These are phyloP conservation scores for Hypericum perforatum DNA, from an alignment of 345 rosid genomes.

Conservation along the genomic window DNA sequence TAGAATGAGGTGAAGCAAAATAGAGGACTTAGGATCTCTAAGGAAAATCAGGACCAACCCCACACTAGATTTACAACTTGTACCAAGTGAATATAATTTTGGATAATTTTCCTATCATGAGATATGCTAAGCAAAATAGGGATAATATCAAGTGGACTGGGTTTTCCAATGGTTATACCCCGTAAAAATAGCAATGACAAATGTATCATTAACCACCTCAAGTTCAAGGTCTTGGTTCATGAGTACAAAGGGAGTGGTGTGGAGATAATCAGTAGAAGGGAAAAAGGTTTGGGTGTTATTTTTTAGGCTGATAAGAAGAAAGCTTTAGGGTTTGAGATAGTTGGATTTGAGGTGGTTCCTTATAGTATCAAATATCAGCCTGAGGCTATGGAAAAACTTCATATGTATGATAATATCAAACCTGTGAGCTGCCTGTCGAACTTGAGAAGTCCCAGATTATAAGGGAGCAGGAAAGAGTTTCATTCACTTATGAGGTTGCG, in stretches of 20 bases:
- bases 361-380: slow-evolving; percentile 63
- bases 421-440: slow-evolving; percentile 50
- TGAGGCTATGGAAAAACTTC: slow-evolving; percentile 48
- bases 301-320: slow-evolving; percentile 63
- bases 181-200: slow-evolving; percentile 60
- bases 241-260: slow-evolving; percentile 63
- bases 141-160: slow-evolving; percentile 79
- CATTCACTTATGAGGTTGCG: slow-evolving; percentile 74
- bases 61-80: too few relatives aligned
- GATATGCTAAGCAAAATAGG: slow-evolving; percentile 57
- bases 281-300: slow-evolving; percentile 71
- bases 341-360: slow-evolving; percentile 76
- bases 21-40: slow-evolving; percentile 67
- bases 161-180: slow-evolving; percentile 61
- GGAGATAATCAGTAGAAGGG: slow-evolving; percentile 75
- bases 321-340: slow-evolving; percentile 64
- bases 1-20: slow-evolving; percentile 78
- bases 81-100: slow-evolving; percentile 85
- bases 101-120: slow-evolving; percentile 77
- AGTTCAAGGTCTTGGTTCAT: slow-evolving; percentile 66
- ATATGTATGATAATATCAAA: slow-evolving; percentile 44
- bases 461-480: slow-evolving; percentile 55
- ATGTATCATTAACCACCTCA: slow-evolving; percentile 70
- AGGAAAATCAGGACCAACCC: too few relatives aligned
- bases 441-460: slow-evolving; percentile 76